Percentiles rank a stretch among this genome's conserved stretches.
Evolutionary conservation across 2,329 filamentous ascomycete species (phyloP).

Genomic region (Albifimbria verrucaria): DNA sequence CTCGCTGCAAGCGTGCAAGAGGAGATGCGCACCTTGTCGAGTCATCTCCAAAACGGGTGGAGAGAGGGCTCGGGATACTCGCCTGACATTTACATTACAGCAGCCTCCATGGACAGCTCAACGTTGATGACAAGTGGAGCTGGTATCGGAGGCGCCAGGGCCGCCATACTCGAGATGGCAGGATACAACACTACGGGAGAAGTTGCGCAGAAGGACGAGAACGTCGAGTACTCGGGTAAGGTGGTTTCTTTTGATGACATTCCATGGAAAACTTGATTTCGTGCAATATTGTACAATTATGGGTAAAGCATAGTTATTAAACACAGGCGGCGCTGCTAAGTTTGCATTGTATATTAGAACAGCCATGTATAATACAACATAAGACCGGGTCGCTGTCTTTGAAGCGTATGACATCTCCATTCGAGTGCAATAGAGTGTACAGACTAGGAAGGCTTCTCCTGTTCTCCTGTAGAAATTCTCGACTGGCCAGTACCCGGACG

Average conservation of each 20-base stretch:
- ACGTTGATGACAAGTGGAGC: constrained; percentile 28
- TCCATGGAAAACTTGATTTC: constrained; percentile 27
- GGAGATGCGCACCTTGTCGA: constrained; percentile 21
- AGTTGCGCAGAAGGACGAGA: constrained; percentile 32
- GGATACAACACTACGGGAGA: constrained; percentile 28
- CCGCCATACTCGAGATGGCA: constrained; percentile 38
- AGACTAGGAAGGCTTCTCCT: neutral
- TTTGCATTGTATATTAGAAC: too few species aligned
- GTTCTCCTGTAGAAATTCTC: constrained; percentile 13
- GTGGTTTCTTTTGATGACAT: constrained; percentile 38
- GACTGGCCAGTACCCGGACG: constrained; percentile 39
- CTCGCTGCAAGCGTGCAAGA: constrained; percentile 23
- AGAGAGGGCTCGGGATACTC: constrained; percentile 23
- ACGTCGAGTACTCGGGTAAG: constrained; percentile 29
- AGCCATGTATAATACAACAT: too few species aligned
- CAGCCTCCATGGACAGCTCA: constrained; percentile 31
- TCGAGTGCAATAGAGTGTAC: neutral
- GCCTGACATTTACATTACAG: constrained; percentile 30
- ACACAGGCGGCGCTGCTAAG: too few species aligned
- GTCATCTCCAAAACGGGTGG: constrained; percentile 21
- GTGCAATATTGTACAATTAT: too few species aligned
- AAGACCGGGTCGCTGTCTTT: too few species aligned
- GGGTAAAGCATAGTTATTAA: too few species aligned
- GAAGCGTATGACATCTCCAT: too few species aligned
- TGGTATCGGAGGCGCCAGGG: constrained; percentile 36